phyloP scores from a whole-genome alignment of 2,329 filamentous ascomycete genomes.

The Aspergillus ruber region DNA sequence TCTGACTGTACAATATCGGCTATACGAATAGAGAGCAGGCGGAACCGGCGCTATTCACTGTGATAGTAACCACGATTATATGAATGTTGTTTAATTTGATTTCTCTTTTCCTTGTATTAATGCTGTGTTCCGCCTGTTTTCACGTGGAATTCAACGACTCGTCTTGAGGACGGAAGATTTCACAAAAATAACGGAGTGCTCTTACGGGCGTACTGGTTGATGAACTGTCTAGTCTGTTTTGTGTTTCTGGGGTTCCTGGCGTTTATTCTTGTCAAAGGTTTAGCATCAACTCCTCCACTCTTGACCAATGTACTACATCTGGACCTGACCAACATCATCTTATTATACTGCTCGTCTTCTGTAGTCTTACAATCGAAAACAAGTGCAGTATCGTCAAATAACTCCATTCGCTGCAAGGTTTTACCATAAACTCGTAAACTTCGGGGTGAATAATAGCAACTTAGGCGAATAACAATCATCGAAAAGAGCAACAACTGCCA shows the following conservation, averaged over 20 bases:
- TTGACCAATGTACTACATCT: neutral
- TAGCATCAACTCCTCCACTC: conserved; percentile 4
- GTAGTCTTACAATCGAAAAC: neutral
- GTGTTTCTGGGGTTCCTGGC: neutral
- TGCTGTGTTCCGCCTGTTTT: conserved; percentile 11
- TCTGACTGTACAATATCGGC: conserved; percentile 35
- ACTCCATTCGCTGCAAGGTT: neutral
- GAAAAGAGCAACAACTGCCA: too few species aligned
- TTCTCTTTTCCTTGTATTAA: conserved; percentile 20
- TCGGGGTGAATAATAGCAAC: neutral
- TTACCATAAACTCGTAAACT: conserved; percentile 1
- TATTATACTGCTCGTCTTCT: neutral
- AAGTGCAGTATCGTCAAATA: neutral
- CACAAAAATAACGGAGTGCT: too few species aligned
- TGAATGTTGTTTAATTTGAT: conserved; percentile 2
- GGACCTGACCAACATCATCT: neutral
- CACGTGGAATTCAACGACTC: conserved; percentile 1
- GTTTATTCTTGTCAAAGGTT: conserved; percentile 1
- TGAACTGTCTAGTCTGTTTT: neutral
- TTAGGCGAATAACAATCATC: neutral
- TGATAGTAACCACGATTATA: conserved; percentile 19
- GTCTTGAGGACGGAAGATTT: neutral
- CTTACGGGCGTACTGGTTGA: too few species aligned
- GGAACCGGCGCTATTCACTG: conserved; percentile 26
- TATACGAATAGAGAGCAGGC: conserved; percentile 31